Evolutionary conservation across 768 basidiomycete genomes (phyloP), one percentile per base, ranked within the genome.

Genomic region (Trametes cingulata): DNA sequence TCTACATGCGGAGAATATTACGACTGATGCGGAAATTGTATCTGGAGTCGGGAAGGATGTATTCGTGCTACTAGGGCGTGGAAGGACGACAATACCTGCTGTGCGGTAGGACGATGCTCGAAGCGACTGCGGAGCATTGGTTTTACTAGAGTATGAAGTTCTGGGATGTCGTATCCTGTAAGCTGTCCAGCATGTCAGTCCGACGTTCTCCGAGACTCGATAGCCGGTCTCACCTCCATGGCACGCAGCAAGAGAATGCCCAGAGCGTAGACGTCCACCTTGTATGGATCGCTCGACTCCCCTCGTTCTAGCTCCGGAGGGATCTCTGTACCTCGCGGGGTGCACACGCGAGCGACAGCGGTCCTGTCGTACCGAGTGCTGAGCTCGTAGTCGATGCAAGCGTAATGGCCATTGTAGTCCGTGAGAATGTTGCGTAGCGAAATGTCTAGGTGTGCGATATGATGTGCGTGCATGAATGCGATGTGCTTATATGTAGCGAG

Each of bases 261-360:
- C 29, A 90, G 72, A 14, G 87, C 86, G 86, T 88, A 91, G 2
- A 91, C 80, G 67, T 91, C 89, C 8, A 88, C 74, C 73, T 88
- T 89, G 69, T 82, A 90, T 4, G 88, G 85, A 70, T 89, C 81
- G 39, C 68, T 67, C 51, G 67, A 69, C 43, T 77, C 79, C 19
- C 78, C 80, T 20, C 71, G 68, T 65, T 85, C 88, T 49, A 82
- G 81, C 71, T 91, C 90, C 13, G 89, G 89, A 19, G 90, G 86
- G 12, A 86, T 67, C 58, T 91, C 90, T 19, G 88, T 87, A 20
- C 83, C 82, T 14, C 83, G 78, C 67, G 77, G 77, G 43, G 75
- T 73, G 60, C 69, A 70, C 19, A 86, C 71, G 25, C 74, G 67
- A 7, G 81, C 78, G 50, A 68, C 65, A 20, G 71, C 57, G 3